Base-by-base conservation (phyloP, 139 green algal genomes). In the Microglena sp. region DNA sequence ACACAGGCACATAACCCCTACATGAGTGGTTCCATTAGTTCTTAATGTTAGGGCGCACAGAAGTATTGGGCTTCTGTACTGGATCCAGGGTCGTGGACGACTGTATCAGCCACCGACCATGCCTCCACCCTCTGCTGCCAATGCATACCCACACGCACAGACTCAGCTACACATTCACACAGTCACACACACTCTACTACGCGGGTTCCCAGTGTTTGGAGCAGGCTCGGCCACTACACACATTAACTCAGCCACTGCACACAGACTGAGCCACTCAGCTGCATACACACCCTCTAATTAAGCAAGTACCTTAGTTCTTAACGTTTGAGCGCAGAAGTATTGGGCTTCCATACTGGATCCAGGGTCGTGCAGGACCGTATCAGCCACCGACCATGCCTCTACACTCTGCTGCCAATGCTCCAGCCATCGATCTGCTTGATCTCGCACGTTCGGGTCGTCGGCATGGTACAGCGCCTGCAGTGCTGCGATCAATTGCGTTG, bases 251-350 rank as follows among this genome's bases (percentile, higher is more conserved):
- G n/a, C n/a, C n/a, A n/a, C n/a, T n/a, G n/a, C n/a, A n/a, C n/a
- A n/a, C n/a, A n/a, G n/a, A n/a, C n/a, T n/a, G n/a, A n/a, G n/a
- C n/a, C n/a, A n/a, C n/a, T n/a, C n/a, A n/a, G n/a, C n/a, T n/a
- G n/a, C n/a, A n/a, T n/a, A n/a, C n/a, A n/a, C n/a, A n/a, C n/a
- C n/a, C n/a, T n/a, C n/a, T n/a, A n/a, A n/a, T n/a, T n/a, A n/a
- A n/a, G n/a, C n/a, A n/a, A n/a, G n/a, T 35, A 91, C 88, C 86
- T 96, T 96, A 15, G 87, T 94, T 11, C 91, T 78, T 4, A 96
- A 77, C 5, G 90, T 96, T 64, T 96, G 86, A 0, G 90, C 88
- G 28, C 76, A 86, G 50, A 96, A 94, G 76, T 94, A 94, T 24
- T 88, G 85, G 4, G 84, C 78, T 40, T 96, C 89, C 67, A 90